These are phyloP conservation scores for Ajuga chamaepitys DNA, from an alignment of 257 asterid genomes.

Conservation along the genomic window DNA sequence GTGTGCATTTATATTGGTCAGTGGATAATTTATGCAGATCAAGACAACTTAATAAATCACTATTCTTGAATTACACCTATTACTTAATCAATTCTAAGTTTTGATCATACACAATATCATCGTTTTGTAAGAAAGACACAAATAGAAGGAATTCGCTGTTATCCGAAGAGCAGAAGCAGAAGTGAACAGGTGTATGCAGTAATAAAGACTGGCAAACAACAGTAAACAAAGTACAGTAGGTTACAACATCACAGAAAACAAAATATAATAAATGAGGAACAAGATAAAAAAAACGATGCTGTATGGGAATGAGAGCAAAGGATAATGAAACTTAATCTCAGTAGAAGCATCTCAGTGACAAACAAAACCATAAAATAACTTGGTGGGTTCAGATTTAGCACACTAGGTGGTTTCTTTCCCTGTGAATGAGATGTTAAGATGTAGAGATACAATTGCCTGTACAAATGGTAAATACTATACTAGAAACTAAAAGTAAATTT, in stretches of 20 bases:
- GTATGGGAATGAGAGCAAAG: no score
- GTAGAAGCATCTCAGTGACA: not conserved
- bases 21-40: no score
- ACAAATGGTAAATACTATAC: not conserved
- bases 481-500: constrained; percentile 3
- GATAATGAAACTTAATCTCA: not conserved
- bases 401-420: constrained; percentile 6
- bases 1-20: not conserved
- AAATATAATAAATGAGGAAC: no score
- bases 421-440: not conserved
- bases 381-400: not conserved
- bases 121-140: not conserved
- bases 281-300: no score
- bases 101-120: not conserved
- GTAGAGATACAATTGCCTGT: not conserved
- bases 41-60: not conserved
- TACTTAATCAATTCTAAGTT: not conserved
- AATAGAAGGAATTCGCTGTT: not conserved
- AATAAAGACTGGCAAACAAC: constrained; percentile 7
- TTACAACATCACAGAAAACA: no score
- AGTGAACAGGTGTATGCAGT: not conserved
- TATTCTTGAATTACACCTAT: not conserved
- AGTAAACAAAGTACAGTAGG: no score
- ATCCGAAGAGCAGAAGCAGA: constrained; percentile 49
- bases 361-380: not conserved